phyloP scores from a whole-genome alignment of 371 early-diverging fungal species.

The Lichtheimia hyalospora region DNA sequence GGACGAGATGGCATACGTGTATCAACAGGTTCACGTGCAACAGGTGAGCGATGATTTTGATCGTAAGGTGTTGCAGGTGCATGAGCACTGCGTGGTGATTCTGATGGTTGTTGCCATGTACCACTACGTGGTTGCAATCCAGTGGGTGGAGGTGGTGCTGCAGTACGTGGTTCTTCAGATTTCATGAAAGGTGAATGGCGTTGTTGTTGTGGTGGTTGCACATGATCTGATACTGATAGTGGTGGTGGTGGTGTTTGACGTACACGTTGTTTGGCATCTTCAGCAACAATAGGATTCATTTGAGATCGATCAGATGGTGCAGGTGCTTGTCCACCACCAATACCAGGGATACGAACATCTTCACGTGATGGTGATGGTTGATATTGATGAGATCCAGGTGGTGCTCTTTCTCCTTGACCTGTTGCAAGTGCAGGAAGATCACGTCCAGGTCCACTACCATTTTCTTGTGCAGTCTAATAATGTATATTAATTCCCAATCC shows the following conservation, averaged over 20 bases:
- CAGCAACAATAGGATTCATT: constrained; percentile 51
- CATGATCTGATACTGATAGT: constrained; percentile 8
- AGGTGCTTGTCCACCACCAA: constrained; percentile 45
- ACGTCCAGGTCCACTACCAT: constrained; percentile 31
- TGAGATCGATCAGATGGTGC: constrained; percentile 53
- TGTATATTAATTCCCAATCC: background rate
- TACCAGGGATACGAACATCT: constrained; percentile 49
- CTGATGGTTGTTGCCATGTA: constrained; percentile 15
- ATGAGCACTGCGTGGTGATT: constrained; percentile 16
- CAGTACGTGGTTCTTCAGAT: constrained; percentile 4
- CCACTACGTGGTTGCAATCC: constrained; percentile 8
- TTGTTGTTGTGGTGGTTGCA: constrained; percentile 11
- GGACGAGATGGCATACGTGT: background rate
- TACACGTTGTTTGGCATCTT: constrained; percentile 19
- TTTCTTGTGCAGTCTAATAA: constrained; percentile 19
- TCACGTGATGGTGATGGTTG: constrained; percentile 23
- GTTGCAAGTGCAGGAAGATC: constrained; percentile 45
- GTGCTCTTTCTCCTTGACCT: constrained; percentile 22
- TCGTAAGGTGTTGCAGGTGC: constrained; percentile 2
- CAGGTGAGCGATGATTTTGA: constrained; percentile 1
- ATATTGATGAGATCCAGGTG: constrained; percentile 33
- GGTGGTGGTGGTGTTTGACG: constrained; percentile 24
- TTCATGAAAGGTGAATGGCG: constrained; percentile 11
- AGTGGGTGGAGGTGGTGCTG: background rate
- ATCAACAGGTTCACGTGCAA: constrained; percentile 4